Percentiles rank a stretch among this genome's conserved stretches.
These are phyloP conservation scores for Athelia sp. DNA, from an alignment of 1,284 basidiomycete species.

Conservation along the genomic window DNA sequence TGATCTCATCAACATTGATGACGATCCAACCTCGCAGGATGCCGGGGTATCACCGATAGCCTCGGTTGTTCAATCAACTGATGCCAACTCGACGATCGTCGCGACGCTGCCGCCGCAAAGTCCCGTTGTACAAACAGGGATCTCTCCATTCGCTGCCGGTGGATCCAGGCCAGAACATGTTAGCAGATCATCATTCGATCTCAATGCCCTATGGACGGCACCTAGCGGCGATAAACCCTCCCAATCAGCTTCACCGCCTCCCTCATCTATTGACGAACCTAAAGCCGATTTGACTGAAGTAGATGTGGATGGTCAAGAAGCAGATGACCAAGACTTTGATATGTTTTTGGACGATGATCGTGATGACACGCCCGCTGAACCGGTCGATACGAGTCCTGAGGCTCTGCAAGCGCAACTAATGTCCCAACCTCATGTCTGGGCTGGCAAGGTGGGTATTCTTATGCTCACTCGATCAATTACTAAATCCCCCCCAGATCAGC, in stretches of 20 bases:
- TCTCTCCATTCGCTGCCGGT: constrained; percentile 48
- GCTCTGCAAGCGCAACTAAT: constrained; percentile 41
- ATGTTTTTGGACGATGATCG: constrained; percentile 69
- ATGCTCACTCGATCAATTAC: constrained; percentile 4
- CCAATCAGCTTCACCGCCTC: constrained; percentile 22
- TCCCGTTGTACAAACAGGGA: constrained; percentile 17
- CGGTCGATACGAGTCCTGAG: constrained; percentile 18
- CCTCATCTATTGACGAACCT: constrained; percentile 22
- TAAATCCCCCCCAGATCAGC: constrained; percentile 42
- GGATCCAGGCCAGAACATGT: constrained; percentile 34
- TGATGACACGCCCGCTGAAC: constrained; percentile 25
- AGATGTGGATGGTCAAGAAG: constrained; percentile 34
- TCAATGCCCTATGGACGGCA: constrained; percentile 65
- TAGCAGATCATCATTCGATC: constrained; percentile 52
- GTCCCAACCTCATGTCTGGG: constrained; percentile 57
- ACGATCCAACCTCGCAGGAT: constrained; percentile 38
- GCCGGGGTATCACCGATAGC: constrained; percentile 19
- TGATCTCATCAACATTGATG: constrained; percentile 76
- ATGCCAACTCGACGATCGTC: constrained; percentile 9
- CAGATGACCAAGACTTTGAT: constrained; percentile 75
- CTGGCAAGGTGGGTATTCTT: constrained; percentile 54
- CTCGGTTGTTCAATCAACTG: constrained; percentile 20
- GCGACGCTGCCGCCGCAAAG: constrained; percentile 5
- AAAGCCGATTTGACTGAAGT: constrained; percentile 38
- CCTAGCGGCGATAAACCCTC: constrained; percentile 4